A percentile compares a stretch with the other conserved stretches of the same genome.
Evolutionary conservation across 2,329 filamentous ascomycete species (phyloP).

Genomic region (Scedosporium minutisporum): DNA sequence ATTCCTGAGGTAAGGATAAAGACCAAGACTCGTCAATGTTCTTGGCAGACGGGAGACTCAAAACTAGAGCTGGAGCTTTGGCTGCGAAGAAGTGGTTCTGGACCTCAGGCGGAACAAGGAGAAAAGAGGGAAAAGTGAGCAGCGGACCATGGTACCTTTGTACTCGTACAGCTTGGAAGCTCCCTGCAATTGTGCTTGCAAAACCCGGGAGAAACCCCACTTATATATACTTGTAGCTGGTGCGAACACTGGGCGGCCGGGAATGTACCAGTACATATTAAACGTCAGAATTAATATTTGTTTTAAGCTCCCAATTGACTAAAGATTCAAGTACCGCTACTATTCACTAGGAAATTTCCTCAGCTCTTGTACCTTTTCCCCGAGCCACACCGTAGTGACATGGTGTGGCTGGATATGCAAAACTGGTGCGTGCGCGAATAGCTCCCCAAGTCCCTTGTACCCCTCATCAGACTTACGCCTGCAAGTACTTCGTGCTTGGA

Average conservation of each 20-base stretch:
- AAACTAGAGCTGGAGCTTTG: background rate
- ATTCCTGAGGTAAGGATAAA: background rate
- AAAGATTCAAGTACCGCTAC: background rate
- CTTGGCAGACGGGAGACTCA: background rate
- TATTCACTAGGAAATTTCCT: background rate
- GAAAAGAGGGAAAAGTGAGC: background rate
- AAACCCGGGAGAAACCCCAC: constrained; percentile 3
- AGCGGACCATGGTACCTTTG: constrained; percentile 7
- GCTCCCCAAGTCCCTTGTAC: background rate
- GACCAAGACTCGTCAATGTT: background rate
- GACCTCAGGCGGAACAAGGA: constrained; percentile 2
- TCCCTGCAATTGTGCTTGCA: background rate
- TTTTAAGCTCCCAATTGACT: background rate
- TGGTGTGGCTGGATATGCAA: background rate
- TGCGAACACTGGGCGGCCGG: too few relatives aligned
- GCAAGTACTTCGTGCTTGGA: too few relatives aligned
- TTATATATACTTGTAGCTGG: constrained; percentile 6
- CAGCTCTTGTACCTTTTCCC: background rate
- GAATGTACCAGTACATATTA: background rate
- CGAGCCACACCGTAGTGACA: background rate
- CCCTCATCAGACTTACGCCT: background rate
- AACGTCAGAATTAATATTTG: background rate
- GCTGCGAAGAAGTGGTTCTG: background rate
- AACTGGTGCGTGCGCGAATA: background rate
- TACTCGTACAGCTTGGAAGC: constrained; percentile 3